phyloP scores from a whole-genome alignment of 345 rosid genomes.

The Carallia pectinifolia region DNA sequence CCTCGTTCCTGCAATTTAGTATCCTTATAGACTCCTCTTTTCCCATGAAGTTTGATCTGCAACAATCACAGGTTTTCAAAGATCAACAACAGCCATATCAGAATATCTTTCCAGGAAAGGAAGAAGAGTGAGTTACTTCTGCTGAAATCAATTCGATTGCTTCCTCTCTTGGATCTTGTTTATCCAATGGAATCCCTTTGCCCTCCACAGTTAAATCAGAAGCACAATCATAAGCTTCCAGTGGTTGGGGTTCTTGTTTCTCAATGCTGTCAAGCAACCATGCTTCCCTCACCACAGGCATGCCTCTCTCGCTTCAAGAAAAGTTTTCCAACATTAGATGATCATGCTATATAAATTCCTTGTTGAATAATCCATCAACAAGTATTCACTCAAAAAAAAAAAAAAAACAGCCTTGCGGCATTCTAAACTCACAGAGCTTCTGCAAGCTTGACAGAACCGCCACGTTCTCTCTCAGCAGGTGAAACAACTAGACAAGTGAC shows the following conservation, averaged over 20 bases:
- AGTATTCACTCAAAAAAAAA: background rate
- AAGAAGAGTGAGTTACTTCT: slow-evolving; percentile 27
- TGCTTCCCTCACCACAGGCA: slow-evolving; percentile 58
- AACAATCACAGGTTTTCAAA: slow-evolving; percentile 17
- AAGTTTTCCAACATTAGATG: background rate
- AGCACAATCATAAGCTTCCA: slow-evolving; percentile 57
- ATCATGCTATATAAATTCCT: too few relatives aligned
- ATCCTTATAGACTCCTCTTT: slow-evolving; percentile 66
- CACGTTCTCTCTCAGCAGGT: slow-evolving; percentile 56
- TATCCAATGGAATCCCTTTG: slow-evolving; percentile 70
- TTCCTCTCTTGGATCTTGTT: slow-evolving; percentile 58
- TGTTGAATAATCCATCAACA: too few relatives aligned
- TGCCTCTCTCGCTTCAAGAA: slow-evolving; percentile 47
- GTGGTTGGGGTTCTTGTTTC: slow-evolving; percentile 63
- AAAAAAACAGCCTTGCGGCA: too few relatives aligned
- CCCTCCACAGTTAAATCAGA: slow-evolving; percentile 61
- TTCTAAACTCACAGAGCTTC: slow-evolving; percentile 63
- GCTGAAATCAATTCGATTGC: slow-evolving; percentile 54
- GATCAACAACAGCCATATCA: background rate
- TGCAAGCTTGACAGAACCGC: slow-evolving; percentile 59
- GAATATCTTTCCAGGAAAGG: background rate
- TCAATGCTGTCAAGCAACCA: slow-evolving; percentile 75
- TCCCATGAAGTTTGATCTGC: slow-evolving; percentile 74
- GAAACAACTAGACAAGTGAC: slow-evolving; percentile 64
- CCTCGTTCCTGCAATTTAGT: slow-evolving; percentile 50